phyloP scores from a whole-genome alignment of 441 rosid genomes.

The Raphanus hybrid region DNA sequence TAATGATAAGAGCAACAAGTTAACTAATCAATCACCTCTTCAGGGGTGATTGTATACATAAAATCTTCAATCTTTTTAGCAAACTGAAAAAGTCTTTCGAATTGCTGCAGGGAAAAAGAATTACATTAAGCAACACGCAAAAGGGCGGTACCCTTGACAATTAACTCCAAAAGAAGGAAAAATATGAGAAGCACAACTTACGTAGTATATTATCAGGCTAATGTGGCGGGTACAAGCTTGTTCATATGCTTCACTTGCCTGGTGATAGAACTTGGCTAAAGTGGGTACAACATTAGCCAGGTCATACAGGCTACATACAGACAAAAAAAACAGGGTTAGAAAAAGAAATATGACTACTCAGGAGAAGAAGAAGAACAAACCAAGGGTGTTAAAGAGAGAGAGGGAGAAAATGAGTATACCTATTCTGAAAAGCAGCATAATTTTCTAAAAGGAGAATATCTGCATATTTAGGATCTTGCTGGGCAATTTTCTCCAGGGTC shows the following conservation, averaged over 20 bases:
- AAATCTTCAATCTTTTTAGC: conserved; percentile 89
- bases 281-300: conserved; percentile 97
- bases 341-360: too few species aligned
- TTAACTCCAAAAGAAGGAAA: not conserved
- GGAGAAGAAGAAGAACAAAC: too few species aligned
- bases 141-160: not conserved
- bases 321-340: too few species aligned
- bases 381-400: not conserved
- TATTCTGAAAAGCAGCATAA: conserved; percentile 98
- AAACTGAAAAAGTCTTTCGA: conserved; percentile 93
- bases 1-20: not conserved
- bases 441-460: conserved; percentile 95
- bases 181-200: conserved; percentile 50
- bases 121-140: conserved; percentile 16
- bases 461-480: conserved; percentile 91
- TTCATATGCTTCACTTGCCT: conserved; percentile 98
- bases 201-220: conserved; percentile 91
- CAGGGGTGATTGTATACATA: conserved; percentile 92
- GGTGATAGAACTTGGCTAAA: conserved; percentile 98
- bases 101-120: conserved; percentile 71
- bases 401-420: conserved; percentile 47
- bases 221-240: conserved; percentile 97
- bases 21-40: conserved; percentile 69
- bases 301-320: conserved; percentile 74
- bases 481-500: conserved; percentile 92